phyloP scores from a whole-genome alignment of 2,329 filamentous ascomycete genomes.

The Pyrenochaeta sp. region DNA sequence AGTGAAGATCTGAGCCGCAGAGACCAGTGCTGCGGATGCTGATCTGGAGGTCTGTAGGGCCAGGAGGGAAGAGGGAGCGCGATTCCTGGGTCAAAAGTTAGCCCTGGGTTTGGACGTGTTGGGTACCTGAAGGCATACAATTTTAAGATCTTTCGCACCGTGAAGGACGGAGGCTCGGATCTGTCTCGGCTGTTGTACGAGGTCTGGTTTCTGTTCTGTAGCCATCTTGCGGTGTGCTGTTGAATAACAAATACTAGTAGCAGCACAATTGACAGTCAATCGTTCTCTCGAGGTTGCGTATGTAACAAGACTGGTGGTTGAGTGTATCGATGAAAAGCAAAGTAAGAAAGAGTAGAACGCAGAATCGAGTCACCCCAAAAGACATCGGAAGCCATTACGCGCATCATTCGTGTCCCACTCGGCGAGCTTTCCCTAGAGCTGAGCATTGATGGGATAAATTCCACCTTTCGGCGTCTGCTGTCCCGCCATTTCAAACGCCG shows the following conservation, averaged over 20 bases:
- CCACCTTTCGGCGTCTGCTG: constrained; percentile 43
- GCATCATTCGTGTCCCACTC: constrained; percentile 13
- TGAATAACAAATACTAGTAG: background rate
- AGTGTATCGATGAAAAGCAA: background rate
- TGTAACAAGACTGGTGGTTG: background rate
- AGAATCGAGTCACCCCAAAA: constrained; percentile 2
- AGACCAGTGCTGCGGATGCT: constrained; percentile 72
- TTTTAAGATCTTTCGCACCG: constrained; percentile 67
- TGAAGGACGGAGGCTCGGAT: constrained; percentile 66
- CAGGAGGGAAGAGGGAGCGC: constrained; percentile 58
- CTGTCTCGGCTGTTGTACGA: constrained; percentile 39
- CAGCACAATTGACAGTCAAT: background rate
- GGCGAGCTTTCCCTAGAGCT: constrained; percentile 31
- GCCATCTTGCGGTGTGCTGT: constrained; percentile 24
- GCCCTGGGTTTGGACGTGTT: background rate
- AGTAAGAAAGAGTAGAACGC: constrained; percentile 1
- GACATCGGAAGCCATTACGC: constrained; percentile 22
- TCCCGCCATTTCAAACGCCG: constrained; percentile 39
- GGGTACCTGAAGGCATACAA: constrained; percentile 54
- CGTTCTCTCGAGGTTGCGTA: background rate
- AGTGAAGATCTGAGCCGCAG: constrained; percentile 79
- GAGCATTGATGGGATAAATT: constrained; percentile 33
- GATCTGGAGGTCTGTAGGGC: constrained; percentile 67
- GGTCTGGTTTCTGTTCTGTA: constrained; percentile 26
- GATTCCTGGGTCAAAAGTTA: constrained; percentile 59